Base-by-base conservation (phyloP, 768 basidiomycete genomes). In the Hebeloma cylindrosporum region DNA sequence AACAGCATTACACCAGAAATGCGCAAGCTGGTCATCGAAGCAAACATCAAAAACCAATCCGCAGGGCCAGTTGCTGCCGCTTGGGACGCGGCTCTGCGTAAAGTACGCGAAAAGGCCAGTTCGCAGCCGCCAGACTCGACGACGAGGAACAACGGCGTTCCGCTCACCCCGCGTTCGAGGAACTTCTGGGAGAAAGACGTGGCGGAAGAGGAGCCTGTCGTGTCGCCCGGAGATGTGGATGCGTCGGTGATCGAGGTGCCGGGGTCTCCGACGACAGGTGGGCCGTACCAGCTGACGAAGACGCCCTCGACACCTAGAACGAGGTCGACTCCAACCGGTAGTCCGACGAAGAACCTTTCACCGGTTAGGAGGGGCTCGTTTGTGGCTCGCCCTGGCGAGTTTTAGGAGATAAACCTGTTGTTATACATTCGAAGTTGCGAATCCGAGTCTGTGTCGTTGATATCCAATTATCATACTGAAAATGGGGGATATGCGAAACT, bases 1-100 rank as follows among this genome's bases (percentile, higher is more conserved):
- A 67, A 64, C 8, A 34, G 61, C 36, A 61, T 88, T 36, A 60
- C 71, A 35, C 47, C 60, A 11, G 84, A 85, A 62, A 82, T 89
- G 72, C 77, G 83, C 60, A 70, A 79, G 29, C 70, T 87, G 56
- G 64, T 86, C 35, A 72, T 88, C 3, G 87, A 88, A 64, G 68
- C 68, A 23, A 78, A 75, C 53, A 63, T 89, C 29, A 78, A 73
- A 63, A 71, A 67, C 40, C 78, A 82, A 29, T 75, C 77, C 13
- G 63, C 58, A 1, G 82, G 79, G 10, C 83, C 82, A n/a, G 66
- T 85, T 41, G 64, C 65, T 54, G 74, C 61, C 27, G 74, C 70
- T 7, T 82, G 80, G 78, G 71, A 79, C 41, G 64, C 53, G 1
- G 76, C 74, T 0, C 52, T 78, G 34, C 34, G 56, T 31, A 45